Evolutionary conservation across 164 flowering plant genomes (phyloP).

Genomic region (grape (Vitis vinifera)): DNA sequence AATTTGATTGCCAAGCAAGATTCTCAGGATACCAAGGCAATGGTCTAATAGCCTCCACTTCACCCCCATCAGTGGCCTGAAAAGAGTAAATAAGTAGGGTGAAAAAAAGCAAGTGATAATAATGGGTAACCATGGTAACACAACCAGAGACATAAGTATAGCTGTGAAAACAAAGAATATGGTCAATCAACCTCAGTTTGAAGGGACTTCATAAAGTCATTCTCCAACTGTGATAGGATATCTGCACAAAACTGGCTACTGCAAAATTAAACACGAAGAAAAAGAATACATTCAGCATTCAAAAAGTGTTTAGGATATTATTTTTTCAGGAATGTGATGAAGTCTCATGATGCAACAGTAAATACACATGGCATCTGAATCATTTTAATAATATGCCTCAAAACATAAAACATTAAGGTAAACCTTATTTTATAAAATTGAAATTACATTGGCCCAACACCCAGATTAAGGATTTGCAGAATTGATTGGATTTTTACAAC

Average conservation of each 20-base stretch:
- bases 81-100: neutral
- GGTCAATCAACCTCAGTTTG: slow-evolving; percentile 61
- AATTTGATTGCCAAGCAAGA: slow-evolving; percentile 97
- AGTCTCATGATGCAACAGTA: too few relatives aligned
- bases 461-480: too few relatives aligned
- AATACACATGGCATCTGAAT: too few relatives aligned
- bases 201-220: slow-evolving; percentile 80
- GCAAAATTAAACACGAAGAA: slow-evolving; percentile 26
- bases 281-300: neutral
- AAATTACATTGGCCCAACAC: too few relatives aligned
- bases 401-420: too few relatives aligned
- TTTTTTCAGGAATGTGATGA: too few relatives aligned
- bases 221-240: slow-evolving; percentile 67
- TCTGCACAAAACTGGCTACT: slow-evolving; percentile 82
- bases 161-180: neutral
- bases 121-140: neutral
- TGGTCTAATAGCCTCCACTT: slow-evolving; percentile 65
- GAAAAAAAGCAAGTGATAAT: neutral
- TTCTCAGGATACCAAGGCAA: slow-evolving; percentile 95
- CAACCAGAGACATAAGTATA: neutral
- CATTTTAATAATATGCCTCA: too few relatives aligned
- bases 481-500: too few relatives aligned
- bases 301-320: neutral
- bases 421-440: too few relatives aligned
- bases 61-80: slow-evolving; percentile 67